Evolutionary conservation across 768 basidiomycete species (phyloP).

Genomic region (Mycena chlorophos): DNA sequence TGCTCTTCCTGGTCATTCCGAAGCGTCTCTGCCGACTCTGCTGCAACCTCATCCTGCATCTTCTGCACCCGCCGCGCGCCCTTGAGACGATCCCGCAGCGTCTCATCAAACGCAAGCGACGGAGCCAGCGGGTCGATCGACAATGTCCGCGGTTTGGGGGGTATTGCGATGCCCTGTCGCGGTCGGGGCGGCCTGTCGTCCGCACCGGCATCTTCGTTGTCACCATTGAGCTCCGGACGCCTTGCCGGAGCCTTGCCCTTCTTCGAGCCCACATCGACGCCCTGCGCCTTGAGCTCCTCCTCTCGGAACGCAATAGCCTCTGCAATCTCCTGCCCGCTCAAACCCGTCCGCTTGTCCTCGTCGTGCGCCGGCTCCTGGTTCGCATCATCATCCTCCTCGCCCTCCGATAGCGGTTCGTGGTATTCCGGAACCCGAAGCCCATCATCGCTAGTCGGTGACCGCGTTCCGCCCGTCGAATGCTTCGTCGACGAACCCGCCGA

Average conservation of each 20-base stretch:
- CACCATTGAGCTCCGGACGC: no score
- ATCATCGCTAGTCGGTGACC: conserved; percentile 43
- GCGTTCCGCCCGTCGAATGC: conserved; percentile 45
- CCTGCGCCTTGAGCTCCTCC: conserved; percentile 63
- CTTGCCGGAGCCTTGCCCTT: conserved; percentile 19
- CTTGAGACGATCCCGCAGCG: conserved; percentile 65
- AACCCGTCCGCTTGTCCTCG: conserved; percentile 78
- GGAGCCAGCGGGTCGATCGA: conserved; percentile 88
- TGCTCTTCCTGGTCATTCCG: conserved; percentile 27
- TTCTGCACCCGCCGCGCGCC: conserved; percentile 43
- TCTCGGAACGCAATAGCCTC: conserved; percentile 89
- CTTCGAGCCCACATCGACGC: background rate
- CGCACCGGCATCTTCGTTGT: background rate
- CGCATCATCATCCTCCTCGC: conserved; percentile 84
- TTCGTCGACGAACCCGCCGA: conserved; percentile 42
- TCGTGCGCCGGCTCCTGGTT: conserved; percentile 70
- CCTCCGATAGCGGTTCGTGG: conserved; percentile 91
- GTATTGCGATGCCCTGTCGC: conserved; percentile 31
- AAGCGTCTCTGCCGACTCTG: conserved; percentile 6
- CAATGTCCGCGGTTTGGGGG: conserved; percentile 37
- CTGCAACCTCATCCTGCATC: conserved; percentile 6
- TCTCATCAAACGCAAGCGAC: conserved; percentile 81
- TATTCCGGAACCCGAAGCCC: conserved; percentile 43
- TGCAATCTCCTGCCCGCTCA: conserved; percentile 71
- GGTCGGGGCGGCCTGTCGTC: background rate